Conservation (phyloP, 2,329 filamentous ascomycete species). For the Botrytis deweyae region DNA sequence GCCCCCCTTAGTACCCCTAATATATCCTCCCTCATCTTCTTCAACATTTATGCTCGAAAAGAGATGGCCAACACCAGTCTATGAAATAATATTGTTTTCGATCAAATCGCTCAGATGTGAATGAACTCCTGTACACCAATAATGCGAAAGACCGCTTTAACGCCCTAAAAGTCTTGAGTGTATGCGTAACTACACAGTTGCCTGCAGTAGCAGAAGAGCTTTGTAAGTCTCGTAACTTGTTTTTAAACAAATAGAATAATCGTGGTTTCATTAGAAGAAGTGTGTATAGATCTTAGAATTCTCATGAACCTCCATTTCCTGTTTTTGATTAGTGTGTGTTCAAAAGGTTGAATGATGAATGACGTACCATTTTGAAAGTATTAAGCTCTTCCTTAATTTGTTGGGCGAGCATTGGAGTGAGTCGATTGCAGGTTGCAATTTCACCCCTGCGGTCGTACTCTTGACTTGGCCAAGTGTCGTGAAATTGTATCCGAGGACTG, state of each 20-base stretch:
- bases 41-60: constrained; percentile 32
- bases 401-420: constrained; percentile 95
- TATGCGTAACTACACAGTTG: constrained; percentile 35
- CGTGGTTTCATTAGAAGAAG: constrained; percentile 78
- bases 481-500: constrained; percentile 89
- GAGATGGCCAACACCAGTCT: constrained; percentile 38
- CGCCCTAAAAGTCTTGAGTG: constrained; percentile 35
- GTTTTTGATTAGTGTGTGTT: constrained; percentile 43
- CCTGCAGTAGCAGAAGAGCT: constrained; percentile 28
- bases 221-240: constrained; percentile 21
- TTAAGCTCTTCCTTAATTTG: constrained; percentile 99
- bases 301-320: constrained; percentile 99
- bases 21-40: constrained; percentile 25
- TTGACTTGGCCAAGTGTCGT: constrained; percentile 93
- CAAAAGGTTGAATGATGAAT: constrained; percentile 23
- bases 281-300: constrained; percentile 99
- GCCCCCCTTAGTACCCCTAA: constrained; percentile 20
- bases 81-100: constrained; percentile 36
- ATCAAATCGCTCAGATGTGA: constrained; percentile 41
- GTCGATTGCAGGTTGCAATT: constrained; percentile 93
- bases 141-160: constrained; percentile 37
- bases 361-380: constrained; percentile 94
- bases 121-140: constrained; percentile 39
- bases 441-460: constrained; percentile 97
- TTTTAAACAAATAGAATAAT: constrained; percentile 30